Evolutionary conservation across 179 eudicot genomes (phyloP), one percentile per base, ranked within the genome.

Genomic region (Spergularia azorica): DNA sequence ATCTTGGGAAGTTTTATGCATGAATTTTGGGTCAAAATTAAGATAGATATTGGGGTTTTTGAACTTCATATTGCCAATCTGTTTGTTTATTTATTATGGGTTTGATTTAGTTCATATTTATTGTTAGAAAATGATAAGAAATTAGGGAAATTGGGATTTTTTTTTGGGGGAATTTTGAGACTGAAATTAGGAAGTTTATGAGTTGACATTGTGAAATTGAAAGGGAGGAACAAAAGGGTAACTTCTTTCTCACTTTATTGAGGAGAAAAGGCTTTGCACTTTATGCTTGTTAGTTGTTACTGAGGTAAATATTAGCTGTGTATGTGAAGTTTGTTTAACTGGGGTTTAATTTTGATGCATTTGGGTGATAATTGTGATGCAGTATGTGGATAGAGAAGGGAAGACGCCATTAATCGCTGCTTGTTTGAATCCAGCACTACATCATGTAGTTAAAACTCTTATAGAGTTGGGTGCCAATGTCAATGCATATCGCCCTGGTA

Each of bases 381-480:
- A 95, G 99, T 90, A 90, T 90, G 72, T 82, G 54, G 99, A 93
- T 79, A 91, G 63, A 72, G 97, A 93, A 88, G 95, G 94, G 72
- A 93, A 91, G 88, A 95, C 99, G 50, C 94, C 97, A 11, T 73
- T 95, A 59, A 88, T 89, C 16, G 76, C 77, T 61, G 95, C 99
- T 71, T 91, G 92, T 77, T 82, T 89, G 92, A 90, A 84, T 79
- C 85, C 90, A 8, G 78, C 81, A 9, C 89, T 89, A 12, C 81
- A 79, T 65, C 60, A 85, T 84, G 95, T 89, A 73, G 95, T 97
- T n/a, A 91, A 89, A 81, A 83, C 91, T 65, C 89, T 95, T 68
- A 83, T 95, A 3, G 99, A 93, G 76, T 81, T 95, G 91, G 99
- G 99, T 84, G 97, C 99, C 56, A 89, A 95, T 83, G 90, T 93